These are phyloP conservation scores for Pochonia chlamydosporia DNA, from an alignment of 2,329 filamentous ascomycete genomes.

Conservation along the genomic window DNA sequence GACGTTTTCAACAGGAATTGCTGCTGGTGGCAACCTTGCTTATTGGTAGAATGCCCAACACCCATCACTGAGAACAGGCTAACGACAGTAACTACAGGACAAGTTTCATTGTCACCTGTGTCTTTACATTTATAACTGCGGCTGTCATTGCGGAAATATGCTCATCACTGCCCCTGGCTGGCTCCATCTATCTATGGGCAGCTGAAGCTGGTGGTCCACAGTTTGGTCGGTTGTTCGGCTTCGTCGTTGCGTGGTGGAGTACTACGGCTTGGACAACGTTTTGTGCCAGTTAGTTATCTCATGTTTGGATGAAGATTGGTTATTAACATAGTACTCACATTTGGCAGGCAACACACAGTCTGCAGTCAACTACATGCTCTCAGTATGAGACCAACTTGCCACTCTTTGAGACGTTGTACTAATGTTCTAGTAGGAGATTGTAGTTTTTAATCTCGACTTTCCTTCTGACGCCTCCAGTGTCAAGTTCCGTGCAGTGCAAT, in stretches of 20 bases:
- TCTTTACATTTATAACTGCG: conserved; percentile 56
- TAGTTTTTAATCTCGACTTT: too few relatives aligned
- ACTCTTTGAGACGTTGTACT: too few relatives aligned
- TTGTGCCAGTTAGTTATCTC: conserved; percentile 39
- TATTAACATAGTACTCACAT: too few relatives aligned
- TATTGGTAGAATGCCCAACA: conserved; percentile 42
- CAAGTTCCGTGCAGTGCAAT: too few relatives aligned
- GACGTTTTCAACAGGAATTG: conserved; percentile 57
- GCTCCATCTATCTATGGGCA: conserved; percentile 58
- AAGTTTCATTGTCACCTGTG: conserved; percentile 52
- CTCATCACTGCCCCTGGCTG: conserved; percentile 52
- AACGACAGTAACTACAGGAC: conserved; percentile 35
- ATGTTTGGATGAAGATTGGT: too few relatives aligned
- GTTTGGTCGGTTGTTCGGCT: conserved; percentile 51
- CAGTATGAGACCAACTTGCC: too few relatives aligned
- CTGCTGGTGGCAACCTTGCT: conserved; percentile 53
- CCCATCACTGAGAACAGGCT: neutral
- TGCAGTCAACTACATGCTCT: too few relatives aligned
- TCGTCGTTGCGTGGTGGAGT: conserved; percentile 60
- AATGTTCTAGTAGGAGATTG: too few relatives aligned
- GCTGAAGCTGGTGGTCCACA: conserved; percentile 50
- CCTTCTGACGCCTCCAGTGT: too few relatives aligned
- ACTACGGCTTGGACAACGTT: conserved; percentile 58
- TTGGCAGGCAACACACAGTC: too few relatives aligned
- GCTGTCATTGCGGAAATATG: conserved; percentile 56